Evolutionary conservation across 139 green algal species (phyloP).

Genomic region (Chlamydomonas sp.): DNA sequence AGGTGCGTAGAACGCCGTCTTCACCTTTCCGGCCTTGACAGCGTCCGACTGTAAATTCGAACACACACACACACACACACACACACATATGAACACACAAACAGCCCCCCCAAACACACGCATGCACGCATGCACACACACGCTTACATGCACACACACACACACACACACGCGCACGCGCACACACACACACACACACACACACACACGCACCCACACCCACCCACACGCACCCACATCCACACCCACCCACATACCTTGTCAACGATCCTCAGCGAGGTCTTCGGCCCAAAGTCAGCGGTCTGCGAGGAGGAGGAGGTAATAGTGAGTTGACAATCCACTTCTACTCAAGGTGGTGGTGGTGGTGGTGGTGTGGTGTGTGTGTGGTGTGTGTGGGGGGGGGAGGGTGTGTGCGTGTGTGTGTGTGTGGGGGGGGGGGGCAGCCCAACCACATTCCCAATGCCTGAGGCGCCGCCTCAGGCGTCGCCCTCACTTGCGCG

Average conservation of each 20-base stretch:
- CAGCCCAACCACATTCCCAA: too few species aligned
- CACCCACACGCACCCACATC: not conserved
- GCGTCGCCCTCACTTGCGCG: too few species aligned
- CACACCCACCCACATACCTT: not conserved
- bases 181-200: not conserved
- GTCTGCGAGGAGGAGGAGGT: slow-evolving; percentile 37
- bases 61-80: not conserved
- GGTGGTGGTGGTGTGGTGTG: too few species aligned
- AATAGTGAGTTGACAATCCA: not conserved
- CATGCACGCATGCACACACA: not conserved
- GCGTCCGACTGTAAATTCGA: slow-evolving; percentile 23
- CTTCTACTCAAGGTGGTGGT: too few species aligned
- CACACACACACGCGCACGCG: not conserved
- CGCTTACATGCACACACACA: not conserved
- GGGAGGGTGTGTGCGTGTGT: too few species aligned
- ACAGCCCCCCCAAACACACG: not conserved
- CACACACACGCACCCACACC: not conserved
- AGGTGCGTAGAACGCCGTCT: slow-evolving; percentile 44
- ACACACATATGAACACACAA: not conserved
- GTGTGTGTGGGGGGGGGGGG: too few species aligned
- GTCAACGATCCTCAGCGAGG: slow-evolving; percentile 79
- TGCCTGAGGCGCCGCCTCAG: too few species aligned
- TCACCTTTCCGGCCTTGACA: slow-evolving; percentile 59
- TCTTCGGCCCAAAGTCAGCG: slow-evolving; percentile 85
- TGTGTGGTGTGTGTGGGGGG: too few species aligned